Percentiles rank a stretch among this genome's conserved stretches.
Evolutionary conservation across 495 filamentous ascomycete species (phyloP).

Genomic region (Lineolata rhizophorae): DNA sequence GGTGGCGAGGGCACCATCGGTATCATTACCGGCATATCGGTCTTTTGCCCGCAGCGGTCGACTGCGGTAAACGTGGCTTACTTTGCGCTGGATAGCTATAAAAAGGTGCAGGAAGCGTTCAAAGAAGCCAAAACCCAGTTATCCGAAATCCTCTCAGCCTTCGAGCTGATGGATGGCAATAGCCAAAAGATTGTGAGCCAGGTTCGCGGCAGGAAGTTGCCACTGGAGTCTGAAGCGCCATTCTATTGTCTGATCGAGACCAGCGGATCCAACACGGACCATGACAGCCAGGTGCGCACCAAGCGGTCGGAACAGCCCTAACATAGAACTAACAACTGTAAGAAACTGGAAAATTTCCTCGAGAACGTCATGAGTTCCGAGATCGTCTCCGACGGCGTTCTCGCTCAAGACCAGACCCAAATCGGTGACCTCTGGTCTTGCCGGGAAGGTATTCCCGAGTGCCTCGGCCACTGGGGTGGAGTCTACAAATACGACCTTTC

Average conservation of each 20-base stretch:
- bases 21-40: slow-evolving; percentile 73
- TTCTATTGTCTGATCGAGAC: slow-evolving; percentile 97
- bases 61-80: slow-evolving; percentile 13
- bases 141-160: slow-evolving; percentile 86
- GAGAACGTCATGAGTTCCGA: slow-evolving; percentile 72
- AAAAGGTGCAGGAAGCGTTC: slow-evolving; percentile 65
- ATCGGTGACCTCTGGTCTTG: slow-evolving; percentile 68
- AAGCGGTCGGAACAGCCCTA: not conserved
- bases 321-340: slow-evolving; percentile 3
- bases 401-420: slow-evolving; percentile 86
- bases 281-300: slow-evolving; percentile 41
- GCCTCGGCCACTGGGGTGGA: slow-evolving; percentile 71
- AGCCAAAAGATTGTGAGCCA: slow-evolving; percentile 53
- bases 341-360: slow-evolving; percentile 35
- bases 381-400: slow-evolving; percentile 66
- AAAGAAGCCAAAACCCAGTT: slow-evolving; percentile 71
- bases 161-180: slow-evolving; percentile 84
- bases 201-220: slow-evolving; percentile 54
- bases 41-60: slow-evolving; percentile 62
- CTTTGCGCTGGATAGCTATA: slow-evolving; percentile 29
- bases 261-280: slow-evolving; percentile 78
- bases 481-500: slow-evolving; percentile 98
- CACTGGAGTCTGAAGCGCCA: slow-evolving; percentile 60
- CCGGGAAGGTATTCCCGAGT: slow-evolving; percentile 82
- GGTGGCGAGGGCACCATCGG: slow-evolving; percentile 88